Base-by-base conservation (phyloP, 2,329 filamentous ascomycete species). In the Leptographium procerum region DNA sequence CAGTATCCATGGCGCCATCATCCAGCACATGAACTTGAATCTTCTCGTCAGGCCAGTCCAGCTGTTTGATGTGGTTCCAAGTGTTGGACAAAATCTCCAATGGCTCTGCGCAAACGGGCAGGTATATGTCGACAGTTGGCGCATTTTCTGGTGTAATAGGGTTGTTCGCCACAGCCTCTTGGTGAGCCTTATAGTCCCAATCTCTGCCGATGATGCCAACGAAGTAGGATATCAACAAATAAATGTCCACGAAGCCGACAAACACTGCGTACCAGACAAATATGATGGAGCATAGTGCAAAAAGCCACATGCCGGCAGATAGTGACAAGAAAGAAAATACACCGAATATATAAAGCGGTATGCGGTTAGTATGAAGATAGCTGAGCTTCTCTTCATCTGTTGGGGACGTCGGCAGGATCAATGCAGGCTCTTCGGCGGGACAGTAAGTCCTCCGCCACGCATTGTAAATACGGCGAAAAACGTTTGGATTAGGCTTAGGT, bases 241-340 rank as follows among this genome's bases (percentile, higher is more conserved):
- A 59, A 7, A 59, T 52, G 24, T 59, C 57, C 26, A 59, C 34
- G 34, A 59, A 59, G 11, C n/a, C 52, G 13, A 59, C 57, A 52
- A 59, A 59, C 2, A 34, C 57, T 3, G 31, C 8, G 9, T 59
- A 59, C 57, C 57, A 59, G 3, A 59, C 26, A 16, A 59, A 59
- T 34, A 59, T 28, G n/a, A 26, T 34, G 13, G 45, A 45, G 33
- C 57, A 59, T 1, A 59, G 43, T 2, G 57, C 52, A 28, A 59
- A 59, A 4, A 59, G 52, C 57, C 57, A 59, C 57, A 59, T 59
- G 33, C 57, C 57, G 2, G 33, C 57, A 19, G 57, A 59, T n/a
- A 59, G 53, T 9, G 57, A 59, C 10, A 59, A 22, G n/a, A 59
- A 59, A 9, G 57, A 59, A 4, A 59, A 22, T 11, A 59, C 2